Conservation (phyloP, 78 protist genomes). For the Speleostelium caveatum region DNA sequence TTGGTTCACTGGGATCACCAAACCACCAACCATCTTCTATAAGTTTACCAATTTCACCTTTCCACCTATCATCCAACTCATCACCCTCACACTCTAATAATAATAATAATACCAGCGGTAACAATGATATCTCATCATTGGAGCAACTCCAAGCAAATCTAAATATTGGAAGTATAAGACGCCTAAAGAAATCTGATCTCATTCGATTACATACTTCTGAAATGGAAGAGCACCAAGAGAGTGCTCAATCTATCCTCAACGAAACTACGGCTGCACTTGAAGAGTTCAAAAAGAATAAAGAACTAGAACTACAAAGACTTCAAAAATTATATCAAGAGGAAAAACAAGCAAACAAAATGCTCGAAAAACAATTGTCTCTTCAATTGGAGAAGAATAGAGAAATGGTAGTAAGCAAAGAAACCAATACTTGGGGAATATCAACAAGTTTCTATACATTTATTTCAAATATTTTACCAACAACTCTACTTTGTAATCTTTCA, state of each 20-base stretch:
- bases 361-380: conserved; percentile 47
- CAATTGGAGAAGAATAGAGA: conserved; percentile 71
- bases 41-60: conserved; percentile 2
- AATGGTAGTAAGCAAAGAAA: conserved; percentile 53
- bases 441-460: conserved; percentile 51
- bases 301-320: conserved; percentile 14
- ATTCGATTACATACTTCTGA: conserved; percentile 43
- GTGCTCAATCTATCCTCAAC: conserved; percentile 19
- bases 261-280: conserved; percentile 17
- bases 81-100: not conserved
- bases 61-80: not conserved
- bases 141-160: conserved; percentile 21
- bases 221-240: conserved; percentile 65
- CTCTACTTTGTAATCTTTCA: conserved; percentile 67
- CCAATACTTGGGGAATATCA: conserved; percentile 39
- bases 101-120: not conserved
- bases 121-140: conserved; percentile 1
- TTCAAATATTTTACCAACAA: conserved; percentile 57
- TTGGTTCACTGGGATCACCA: conserved; percentile 20
- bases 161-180: conserved; percentile 60
- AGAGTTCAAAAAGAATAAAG: conserved; percentile 34
- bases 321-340: conserved; percentile 63
- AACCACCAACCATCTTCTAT: conserved; percentile 26
- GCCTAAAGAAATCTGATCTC: conserved; percentile 64
- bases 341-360: conserved; percentile 28